Evolutionary conservation across 371 early-diverging fungal species (phyloP), one percentile per base, ranked within the genome.

Genomic region (Mortierella polycephala): DNA sequence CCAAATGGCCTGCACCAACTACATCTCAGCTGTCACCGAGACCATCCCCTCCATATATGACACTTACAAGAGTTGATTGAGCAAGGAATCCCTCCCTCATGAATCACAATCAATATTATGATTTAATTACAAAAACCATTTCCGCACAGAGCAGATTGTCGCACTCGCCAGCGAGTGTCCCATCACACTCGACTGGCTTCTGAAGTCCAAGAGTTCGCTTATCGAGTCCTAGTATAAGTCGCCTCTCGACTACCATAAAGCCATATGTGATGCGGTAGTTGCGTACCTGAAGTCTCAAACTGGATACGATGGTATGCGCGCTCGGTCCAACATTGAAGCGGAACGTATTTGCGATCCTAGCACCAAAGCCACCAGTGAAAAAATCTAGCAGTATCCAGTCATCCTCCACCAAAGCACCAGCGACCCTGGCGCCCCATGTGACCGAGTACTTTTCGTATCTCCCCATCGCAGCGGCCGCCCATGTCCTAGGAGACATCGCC

Each of bases 361-460:
- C 58, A 40, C 44, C 42, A 57, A 37, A 10, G 58, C 58, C 42
- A 16, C 42, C 58, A 57, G 58, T 57, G 42, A 42, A 40, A 39
- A 20, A 42, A 40, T 57, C 44, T 44, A 18, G 44, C 41, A n/a
- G 42, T 12, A 42, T 16, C 42, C 42, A n/a, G 58, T 41, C 44
- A 12, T 57, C 58, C 16, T 13, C 20, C 58, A 42, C 39, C 58
- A 41, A 42, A 20, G 20, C 44, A 39, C 44, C 58, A 20, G 42
- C 39, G 16, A 42, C 16, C 7, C 39, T 42, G 4, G 58, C 58
- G 12, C 18, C 58, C 18, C 58, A 57, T 42, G 42, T 57, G 20
- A 20, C 42, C 21, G 58, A 57, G n/a, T 57, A 57, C 42, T 57
- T 57, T 57, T 41, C 58, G 10, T 57, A 57, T 42, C 58, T 57